Evolutionary conservation across 352 stramenopile species (phyloP).

Genomic region (Globisporangium perplexum): DNA sequence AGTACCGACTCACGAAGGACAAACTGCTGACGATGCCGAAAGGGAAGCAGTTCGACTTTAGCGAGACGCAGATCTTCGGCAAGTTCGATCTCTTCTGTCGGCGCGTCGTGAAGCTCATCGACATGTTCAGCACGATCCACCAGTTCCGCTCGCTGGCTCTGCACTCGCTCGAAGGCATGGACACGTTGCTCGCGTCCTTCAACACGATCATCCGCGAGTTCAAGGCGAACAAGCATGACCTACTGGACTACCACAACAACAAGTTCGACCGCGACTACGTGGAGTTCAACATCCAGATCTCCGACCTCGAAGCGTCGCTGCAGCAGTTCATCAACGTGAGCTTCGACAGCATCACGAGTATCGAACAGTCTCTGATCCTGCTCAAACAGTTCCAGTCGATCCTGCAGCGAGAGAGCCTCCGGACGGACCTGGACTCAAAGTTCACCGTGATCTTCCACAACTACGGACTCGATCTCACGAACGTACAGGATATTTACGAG

Average conservation of each 20-base stretch:
- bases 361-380: conserved; percentile 79
- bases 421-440: conserved; percentile 82
- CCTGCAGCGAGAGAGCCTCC: conserved; percentile 79
- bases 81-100: conserved; percentile 90
- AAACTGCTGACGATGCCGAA: conserved; percentile 87
- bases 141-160: conserved; percentile 88
- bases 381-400: conserved; percentile 88
- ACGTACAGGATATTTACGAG: conserved; percentile 86
- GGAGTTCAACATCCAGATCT: conserved; percentile 92
- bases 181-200: conserved; percentile 69
- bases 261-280: conserved; percentile 93
- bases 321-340: conserved; percentile 90
- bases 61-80: conserved; percentile 87
- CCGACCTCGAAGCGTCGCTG: conserved; percentile 79
- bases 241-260: conserved; percentile 87
- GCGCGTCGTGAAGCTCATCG: conserved; percentile 86
- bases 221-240: conserved; percentile 69
- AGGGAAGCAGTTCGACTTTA: conserved; percentile 90
- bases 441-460: conserved; percentile 92
- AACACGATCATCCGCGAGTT: conserved; percentile 82
- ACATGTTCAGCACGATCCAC: conserved; percentile 90
- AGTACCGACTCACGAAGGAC: conserved; percentile 87
- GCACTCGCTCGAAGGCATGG: conserved; percentile 91
- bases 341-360: conserved; percentile 87
- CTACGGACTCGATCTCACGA: conserved; percentile 82